Evolutionary conservation across 768 basidiomycete genomes (phyloP).

Genomic region (Suillus bovinus): DNA sequence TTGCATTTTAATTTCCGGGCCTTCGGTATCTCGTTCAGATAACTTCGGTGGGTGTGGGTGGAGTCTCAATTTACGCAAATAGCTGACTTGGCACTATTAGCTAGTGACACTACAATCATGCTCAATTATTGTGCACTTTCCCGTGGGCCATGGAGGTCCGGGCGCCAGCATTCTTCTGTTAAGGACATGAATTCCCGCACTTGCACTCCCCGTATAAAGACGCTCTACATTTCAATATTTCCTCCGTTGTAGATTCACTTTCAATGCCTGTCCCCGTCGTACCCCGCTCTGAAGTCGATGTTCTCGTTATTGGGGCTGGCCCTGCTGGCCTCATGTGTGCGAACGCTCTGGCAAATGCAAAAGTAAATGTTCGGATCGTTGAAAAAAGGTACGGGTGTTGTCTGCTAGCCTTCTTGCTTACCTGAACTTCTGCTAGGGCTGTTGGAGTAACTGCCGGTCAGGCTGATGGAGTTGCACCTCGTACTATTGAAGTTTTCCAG

Average conservation of each 20-base stretch:
- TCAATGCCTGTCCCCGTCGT: constrained; percentile 7
- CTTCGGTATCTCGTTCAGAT: not conserved
- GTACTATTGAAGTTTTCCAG: constrained; percentile 46
- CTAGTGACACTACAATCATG: not conserved
- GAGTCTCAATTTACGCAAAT: not conserved
- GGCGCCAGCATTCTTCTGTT: not conserved
- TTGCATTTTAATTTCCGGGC: not conserved
- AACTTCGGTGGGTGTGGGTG: no score
- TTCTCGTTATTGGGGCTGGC: constrained; percentile 44
- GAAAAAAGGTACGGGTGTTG: constrained; percentile 39
- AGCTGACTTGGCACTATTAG: not conserved
- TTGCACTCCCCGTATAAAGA: constrained; percentile 9
- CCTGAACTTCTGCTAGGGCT: constrained; percentile 15
- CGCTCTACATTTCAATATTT: not conserved
- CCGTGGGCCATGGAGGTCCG: not conserved
- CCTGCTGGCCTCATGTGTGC: constrained; percentile 46
- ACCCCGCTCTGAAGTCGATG: constrained; percentile 36
- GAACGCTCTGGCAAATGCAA: constrained; percentile 38
- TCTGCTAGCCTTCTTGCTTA: constrained; percentile 3
- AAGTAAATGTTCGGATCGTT: constrained; percentile 39
- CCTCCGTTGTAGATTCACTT: not conserved
- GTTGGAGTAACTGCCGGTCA: constrained; percentile 23
- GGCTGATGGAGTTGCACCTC: constrained; percentile 30
- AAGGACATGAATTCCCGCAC: not conserved
- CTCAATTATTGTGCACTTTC: not conserved